Evolutionary conservation across 2,329 filamentous ascomycete species (phyloP).

Genomic region (Aspergillus intermedius): DNA sequence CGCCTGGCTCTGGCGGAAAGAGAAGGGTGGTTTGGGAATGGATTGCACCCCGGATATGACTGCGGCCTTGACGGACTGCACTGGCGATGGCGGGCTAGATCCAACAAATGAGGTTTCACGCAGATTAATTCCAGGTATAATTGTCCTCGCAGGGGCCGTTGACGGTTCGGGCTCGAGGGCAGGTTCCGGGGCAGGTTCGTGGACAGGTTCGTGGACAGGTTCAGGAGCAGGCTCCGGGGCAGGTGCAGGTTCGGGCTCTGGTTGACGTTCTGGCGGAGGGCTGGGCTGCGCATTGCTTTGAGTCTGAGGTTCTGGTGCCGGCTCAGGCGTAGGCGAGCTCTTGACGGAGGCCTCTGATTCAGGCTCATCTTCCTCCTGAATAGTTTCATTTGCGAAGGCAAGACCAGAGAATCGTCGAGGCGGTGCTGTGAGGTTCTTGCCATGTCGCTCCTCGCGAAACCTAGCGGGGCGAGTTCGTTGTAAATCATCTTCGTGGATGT

Average conservation of each 20-base stretch:
- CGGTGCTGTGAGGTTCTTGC: conserved; percentile 29
- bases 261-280: neutral
- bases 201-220: neutral
- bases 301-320: conserved; percentile 1
- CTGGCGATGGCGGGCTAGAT: neutral
- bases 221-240: conserved; percentile 1
- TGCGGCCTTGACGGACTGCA: neutral
- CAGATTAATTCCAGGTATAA: conserved; percentile 14
- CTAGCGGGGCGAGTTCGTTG: conserved; percentile 26
- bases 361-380: conserved; percentile 24
- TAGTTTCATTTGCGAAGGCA: conserved; percentile 21
- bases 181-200: conserved; percentile 1
- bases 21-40: neutral
- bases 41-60: neutral
- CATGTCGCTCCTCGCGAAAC: conserved; percentile 15
- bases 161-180: conserved; percentile 3
- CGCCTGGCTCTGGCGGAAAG: neutral
- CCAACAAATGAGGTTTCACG: conserved; percentile 4
- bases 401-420: conserved; percentile 30
- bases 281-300: neutral
- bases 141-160: conserved; percentile 18
- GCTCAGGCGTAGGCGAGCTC: neutral
- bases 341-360: conserved; percentile 4
- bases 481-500: conserved; percentile 30
- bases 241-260: neutral